phyloP scores from a whole-genome alignment of 2,329 filamentous ascomycete species.

The Chalaropsis thielavioides region DNA sequence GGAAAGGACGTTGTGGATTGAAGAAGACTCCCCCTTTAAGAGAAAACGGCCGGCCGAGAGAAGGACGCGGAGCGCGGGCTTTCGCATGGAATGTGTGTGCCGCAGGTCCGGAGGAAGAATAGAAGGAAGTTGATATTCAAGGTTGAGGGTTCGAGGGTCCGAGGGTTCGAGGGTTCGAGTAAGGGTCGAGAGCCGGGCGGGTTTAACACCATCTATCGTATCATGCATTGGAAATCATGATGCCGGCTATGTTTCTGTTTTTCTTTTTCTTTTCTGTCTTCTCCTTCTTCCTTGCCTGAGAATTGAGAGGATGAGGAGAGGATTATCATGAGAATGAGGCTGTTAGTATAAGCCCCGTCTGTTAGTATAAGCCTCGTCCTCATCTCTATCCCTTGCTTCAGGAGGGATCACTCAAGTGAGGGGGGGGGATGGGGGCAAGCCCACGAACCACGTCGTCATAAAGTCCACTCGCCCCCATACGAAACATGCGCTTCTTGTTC shows the following conservation, averaged over 20 bases:
- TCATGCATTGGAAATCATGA: too few species aligned
- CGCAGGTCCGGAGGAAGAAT: not conserved
- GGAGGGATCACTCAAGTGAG: not conserved
- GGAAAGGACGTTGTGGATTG: too few species aligned
- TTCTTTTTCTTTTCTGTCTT: too few species aligned
- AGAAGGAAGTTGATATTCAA: not conserved
- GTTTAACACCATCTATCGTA: too few species aligned
- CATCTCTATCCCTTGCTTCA: not conserved
- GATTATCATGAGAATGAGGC: not conserved
- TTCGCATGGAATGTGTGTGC: not conserved
- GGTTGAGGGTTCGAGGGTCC: not conserved
- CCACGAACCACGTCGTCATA: slow-evolving; percentile 3
- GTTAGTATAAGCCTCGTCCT: not conserved
- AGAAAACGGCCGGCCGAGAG: not conserved
- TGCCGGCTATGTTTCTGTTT: too few species aligned
- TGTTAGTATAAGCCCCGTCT: not conserved
- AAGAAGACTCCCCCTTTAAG: too few species aligned
- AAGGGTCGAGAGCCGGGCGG: too few species aligned
- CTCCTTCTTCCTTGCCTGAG: not conserved
- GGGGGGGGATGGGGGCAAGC: not conserved
- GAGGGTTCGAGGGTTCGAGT: not conserved
- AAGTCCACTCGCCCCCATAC: not conserved
- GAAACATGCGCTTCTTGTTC: not conserved
- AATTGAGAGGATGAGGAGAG: not conserved
- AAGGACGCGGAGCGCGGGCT: not conserved